Evolutionary conservation across 495 filamentous ascomycete species (phyloP).

Genomic region (Trichoderma reesei): DNA sequence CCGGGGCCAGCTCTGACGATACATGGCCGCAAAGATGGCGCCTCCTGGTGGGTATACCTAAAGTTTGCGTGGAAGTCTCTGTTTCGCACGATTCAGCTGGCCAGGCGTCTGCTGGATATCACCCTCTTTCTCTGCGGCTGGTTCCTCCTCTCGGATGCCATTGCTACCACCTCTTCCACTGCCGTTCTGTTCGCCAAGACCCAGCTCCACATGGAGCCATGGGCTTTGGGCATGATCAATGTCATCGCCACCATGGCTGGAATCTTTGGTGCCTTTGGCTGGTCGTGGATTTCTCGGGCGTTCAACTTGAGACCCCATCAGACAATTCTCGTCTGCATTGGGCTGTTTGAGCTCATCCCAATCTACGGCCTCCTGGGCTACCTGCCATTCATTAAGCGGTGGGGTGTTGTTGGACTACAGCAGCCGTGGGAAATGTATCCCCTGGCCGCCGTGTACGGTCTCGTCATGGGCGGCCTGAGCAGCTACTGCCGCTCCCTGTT

Average conservation of each 20-base stretch:
- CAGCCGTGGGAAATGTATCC: constrained; percentile 97
- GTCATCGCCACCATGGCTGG: constrained; percentile 79
- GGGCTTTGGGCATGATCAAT: constrained; percentile 84
- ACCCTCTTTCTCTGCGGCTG: constrained; percentile 81
- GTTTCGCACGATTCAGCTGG: constrained; percentile 66
- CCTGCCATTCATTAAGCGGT: constrained; percentile 63
- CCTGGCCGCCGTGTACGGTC: constrained; percentile 78
- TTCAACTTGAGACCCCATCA: constrained; percentile 63
- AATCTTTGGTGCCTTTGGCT: constrained; percentile 79
- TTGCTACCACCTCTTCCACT: constrained; percentile 90
- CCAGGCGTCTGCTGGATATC: constrained; percentile 73
- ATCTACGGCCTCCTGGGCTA: constrained; percentile 87
- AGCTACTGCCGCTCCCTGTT: constrained; percentile 90
- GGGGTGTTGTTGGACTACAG: constrained; percentile 76
- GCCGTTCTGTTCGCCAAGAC: constrained; percentile 96
- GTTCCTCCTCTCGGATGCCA: constrained; percentile 90
- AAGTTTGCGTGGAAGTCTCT: constrained; percentile 77
- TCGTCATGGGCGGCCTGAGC: constrained; percentile 87
- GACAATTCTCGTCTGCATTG: constrained; percentile 84
- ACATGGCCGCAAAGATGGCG: constrained; percentile 13
- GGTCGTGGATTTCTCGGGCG: constrained; percentile 62
- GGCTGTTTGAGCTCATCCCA: constrained; percentile 84
- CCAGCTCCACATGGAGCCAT: constrained; percentile 76
- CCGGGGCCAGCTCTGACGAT: constrained; percentile 67
- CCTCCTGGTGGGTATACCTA: constrained; percentile 27